These are phyloP conservation scores for Gossypium davidsonii DNA, from an alignment of 441 rosid species.

Conservation along the genomic window DNA sequence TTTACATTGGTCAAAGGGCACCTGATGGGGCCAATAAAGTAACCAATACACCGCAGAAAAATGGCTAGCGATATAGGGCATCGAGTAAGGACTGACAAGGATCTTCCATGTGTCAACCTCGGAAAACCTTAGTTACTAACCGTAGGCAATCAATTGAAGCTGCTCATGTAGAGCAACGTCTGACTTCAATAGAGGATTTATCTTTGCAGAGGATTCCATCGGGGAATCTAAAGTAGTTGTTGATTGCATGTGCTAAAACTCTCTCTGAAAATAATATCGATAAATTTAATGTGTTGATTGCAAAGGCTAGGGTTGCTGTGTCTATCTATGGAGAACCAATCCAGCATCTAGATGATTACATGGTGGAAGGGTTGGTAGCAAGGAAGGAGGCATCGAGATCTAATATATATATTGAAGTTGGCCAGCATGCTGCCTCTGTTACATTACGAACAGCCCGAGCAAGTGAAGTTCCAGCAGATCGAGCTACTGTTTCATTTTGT, in stretches of 20 bases:
- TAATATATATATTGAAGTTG: constrained; percentile 6
- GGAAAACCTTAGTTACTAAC: constrained; percentile 24
- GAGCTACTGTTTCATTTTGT: too few relatives aligned
- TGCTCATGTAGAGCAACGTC: constrained; percentile 28
- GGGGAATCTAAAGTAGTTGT: constrained; percentile 51
- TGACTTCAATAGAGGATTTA: constrained; percentile 24
- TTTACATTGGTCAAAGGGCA: constrained; percentile 6
- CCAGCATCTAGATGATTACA: constrained; percentile 76
- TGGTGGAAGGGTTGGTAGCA: constrained; percentile 62
- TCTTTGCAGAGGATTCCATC: constrained; percentile 32
- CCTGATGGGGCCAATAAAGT: constrained; percentile 33
- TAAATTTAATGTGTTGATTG: constrained; percentile 50
- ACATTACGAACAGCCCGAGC: too few relatives aligned
- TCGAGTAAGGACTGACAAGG: constrained; percentile 25
- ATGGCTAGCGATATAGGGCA: constrained; percentile 23
- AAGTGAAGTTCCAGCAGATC: too few relatives aligned
- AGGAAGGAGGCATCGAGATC: constrained; percentile 46
- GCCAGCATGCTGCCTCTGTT: too few relatives aligned
- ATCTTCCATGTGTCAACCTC: constrained; percentile 29
- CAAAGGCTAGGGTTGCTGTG: constrained; percentile 45
- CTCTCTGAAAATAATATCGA: constrained; percentile 43
- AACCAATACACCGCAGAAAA: constrained; percentile 15
- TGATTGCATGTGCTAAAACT: constrained; percentile 68
- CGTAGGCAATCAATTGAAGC: constrained; percentile 24
- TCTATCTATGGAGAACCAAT: constrained; percentile 71